Base-by-base conservation (phyloP, 306 rosid genomes). In the Vachellia pachyceras region DNA sequence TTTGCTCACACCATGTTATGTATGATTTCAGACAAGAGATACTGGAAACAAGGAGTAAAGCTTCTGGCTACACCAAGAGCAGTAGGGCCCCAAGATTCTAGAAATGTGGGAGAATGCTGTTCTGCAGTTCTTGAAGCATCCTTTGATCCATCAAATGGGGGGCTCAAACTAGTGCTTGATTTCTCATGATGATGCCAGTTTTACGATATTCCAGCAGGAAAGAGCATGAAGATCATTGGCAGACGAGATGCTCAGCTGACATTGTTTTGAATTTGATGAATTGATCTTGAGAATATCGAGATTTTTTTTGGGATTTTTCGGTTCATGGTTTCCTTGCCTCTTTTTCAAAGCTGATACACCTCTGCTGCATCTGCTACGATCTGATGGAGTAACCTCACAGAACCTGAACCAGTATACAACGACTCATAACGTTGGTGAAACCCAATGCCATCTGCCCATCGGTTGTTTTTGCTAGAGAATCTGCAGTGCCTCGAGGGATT, bases 21-120 rank as follows among this genome's bases (percentile, higher is more conserved):
- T 23, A 65, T 78, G 79, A 67, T 77, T 84, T 77, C 94, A 95
- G 99, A 91, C 82, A 91, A 86, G 66, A 92, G 97, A 84, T 86
- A 86, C 46, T 95, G 97, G 99, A 95, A 95, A 85, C 97, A 95
- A 83, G 99, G 97, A 81, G 88, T 95, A 55, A 93, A 90, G 95
- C 97, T 95, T 85, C 86, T 95, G 55, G 86, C 88, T 40, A 79
- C 87, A 37, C 97, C 99, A 14, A 90, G 86, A 82, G 86, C 75
- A 12, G 88, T 91, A 67, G 90, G 81, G 70, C 79, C 80, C 41
- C 73, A 80, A 46, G 73, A 47, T 54, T 85, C 80, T 3, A 72
- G 61, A 41, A 58, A 77, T 49, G 72, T 0, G 6, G 81, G 74
- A 7, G 80, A 83, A 74, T 60, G 77, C 74, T 69, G 81, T 80